Percentiles rank a stretch among this genome's conserved stretches.
phyloP scores from a whole-genome alignment of 352 stramenopile species.

The Phytophthora pinifolia region DNA sequence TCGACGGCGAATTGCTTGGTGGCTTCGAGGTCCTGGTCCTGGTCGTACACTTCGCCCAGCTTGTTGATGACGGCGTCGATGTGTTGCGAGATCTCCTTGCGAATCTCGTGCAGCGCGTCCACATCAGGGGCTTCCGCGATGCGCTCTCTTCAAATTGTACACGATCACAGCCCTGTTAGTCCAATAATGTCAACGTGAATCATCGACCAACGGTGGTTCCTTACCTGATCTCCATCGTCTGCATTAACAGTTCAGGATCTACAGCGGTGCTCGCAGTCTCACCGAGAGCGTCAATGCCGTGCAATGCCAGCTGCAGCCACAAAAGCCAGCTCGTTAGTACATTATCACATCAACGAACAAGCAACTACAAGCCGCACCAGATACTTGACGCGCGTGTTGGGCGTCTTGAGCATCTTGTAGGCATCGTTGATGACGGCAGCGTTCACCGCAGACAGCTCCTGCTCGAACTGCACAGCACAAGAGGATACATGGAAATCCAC shows the following conservation, averaged over 20 bases:
- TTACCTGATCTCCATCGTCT: constrained; percentile 87
- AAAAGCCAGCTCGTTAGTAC: constrained; percentile 6
- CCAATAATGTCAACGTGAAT: not conserved
- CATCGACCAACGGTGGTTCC: not conserved
- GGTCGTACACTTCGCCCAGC: constrained; percentile 75
- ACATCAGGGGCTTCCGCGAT: constrained; percentile 62
- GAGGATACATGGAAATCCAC: not conserved
- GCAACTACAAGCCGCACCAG: constrained; percentile 40
- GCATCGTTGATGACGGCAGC: constrained; percentile 81
- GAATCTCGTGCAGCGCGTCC: constrained; percentile 56
- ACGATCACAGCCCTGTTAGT: constrained; percentile 5
- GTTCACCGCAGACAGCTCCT: constrained; percentile 78
- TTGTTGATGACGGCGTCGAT: constrained; percentile 77
- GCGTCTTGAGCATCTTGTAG: constrained; percentile 89
- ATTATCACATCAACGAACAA: not conserved
- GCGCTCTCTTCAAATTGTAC: constrained; percentile 47
- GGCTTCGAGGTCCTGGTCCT: constrained; percentile 69
- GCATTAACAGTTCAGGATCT: constrained; percentile 75
- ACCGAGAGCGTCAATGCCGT: constrained; percentile 79
- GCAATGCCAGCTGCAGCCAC: constrained; percentile 56
- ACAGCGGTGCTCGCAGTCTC: constrained; percentile 77
- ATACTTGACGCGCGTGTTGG: constrained; percentile 84
- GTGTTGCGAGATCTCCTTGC: constrained; percentile 57
- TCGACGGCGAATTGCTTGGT: constrained; percentile 74
- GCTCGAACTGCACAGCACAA: constrained; percentile 57